Conservation (phyloP, 768 basidiomycete genomes). For the Termitomyces sp. region DNA sequence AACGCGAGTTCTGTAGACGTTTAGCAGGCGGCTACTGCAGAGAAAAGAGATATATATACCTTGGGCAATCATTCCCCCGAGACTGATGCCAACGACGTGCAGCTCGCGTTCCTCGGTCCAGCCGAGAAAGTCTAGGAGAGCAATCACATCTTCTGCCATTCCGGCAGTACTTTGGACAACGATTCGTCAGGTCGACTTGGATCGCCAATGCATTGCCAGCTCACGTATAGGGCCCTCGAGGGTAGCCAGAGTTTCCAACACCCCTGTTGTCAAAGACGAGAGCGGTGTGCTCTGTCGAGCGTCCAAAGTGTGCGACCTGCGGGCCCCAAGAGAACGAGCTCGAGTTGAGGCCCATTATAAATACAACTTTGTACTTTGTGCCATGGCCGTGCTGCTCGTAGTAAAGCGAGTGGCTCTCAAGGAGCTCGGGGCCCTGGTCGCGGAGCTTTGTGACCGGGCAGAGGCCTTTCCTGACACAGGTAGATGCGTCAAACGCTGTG, state of each 20-base stretch:
- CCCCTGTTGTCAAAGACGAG: slow-evolving; percentile 85
- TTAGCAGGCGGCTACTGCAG: background rate
- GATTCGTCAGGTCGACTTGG: background rate
- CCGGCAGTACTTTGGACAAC: slow-evolving; percentile 52
- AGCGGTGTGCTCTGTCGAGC: slow-evolving; percentile 45
- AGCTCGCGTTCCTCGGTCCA: slow-evolving; percentile 61
- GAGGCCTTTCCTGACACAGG: slow-evolving; percentile 65
- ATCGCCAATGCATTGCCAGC: slow-evolving; percentile 16
- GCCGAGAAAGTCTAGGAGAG: slow-evolving; percentile 60
- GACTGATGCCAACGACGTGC: slow-evolving; percentile 67
- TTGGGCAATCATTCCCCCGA: slow-evolving; percentile 63
- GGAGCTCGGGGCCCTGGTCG: slow-evolving; percentile 34
- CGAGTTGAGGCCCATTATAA: slow-evolving; percentile 76
- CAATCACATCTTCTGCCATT: slow-evolving; percentile 74
- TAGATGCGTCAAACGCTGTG: slow-evolving; percentile 52
- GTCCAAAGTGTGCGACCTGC: slow-evolving; percentile 62
- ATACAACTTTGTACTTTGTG: slow-evolving; percentile 52
- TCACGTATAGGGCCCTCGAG: slow-evolving; percentile 73
- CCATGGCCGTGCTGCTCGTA: slow-evolving; percentile 73
- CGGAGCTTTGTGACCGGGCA: slow-evolving; percentile 61
- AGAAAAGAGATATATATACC: background rate
- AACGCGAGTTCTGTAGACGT: slow-evolving; percentile 52
- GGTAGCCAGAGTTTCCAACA: slow-evolving; percentile 68
- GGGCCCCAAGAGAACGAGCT: slow-evolving; percentile 56
- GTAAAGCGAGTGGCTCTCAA: slow-evolving; percentile 72